These are phyloP conservation scores for Oehlia diaphana DNA, from an alignment of 192 early-diverging fungal species.

Conservation along the genomic window DNA sequence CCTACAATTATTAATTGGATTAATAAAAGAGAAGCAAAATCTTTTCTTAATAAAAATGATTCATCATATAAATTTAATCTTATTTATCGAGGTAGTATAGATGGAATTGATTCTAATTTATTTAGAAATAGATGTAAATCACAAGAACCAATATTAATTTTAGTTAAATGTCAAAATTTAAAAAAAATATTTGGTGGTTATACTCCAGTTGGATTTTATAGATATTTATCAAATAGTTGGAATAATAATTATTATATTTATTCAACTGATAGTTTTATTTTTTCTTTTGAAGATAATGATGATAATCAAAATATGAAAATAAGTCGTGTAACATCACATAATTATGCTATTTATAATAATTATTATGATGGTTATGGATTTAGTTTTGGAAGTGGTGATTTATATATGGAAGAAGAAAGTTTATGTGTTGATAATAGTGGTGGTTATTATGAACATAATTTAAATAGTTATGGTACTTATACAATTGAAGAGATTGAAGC, in stretches of 20 bases:
- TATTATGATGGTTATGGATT: not conserved
- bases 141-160: too few species aligned
- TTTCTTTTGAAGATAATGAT: too few species aligned
- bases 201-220: not conserved
- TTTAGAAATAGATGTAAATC: too few species aligned
- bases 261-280: too few species aligned
- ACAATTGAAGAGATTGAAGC: slow-evolving; percentile 1
- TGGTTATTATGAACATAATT: not conserved
- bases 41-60: not conserved
- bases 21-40: not conserved
- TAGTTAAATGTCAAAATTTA: too few species aligned
- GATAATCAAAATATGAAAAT: too few species aligned
- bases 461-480: too few species aligned
- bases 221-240: too few species aligned
- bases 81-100: slow-evolving; percentile 1
- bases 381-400: not conserved
- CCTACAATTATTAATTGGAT: slow-evolving; percentile 11
- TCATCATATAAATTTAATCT: slow-evolving; percentile 2
- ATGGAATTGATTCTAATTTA: not conserved
- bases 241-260: too few species aligned
- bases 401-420: too few species aligned
- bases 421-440: not conserved
- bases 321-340: too few species aligned
- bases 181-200: not conserved
- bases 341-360: not conserved